These are phyloP conservation scores for Sporormia fimetaria DNA, from an alignment of 495 filamentous ascomycete species.

Conservation along the genomic window DNA sequence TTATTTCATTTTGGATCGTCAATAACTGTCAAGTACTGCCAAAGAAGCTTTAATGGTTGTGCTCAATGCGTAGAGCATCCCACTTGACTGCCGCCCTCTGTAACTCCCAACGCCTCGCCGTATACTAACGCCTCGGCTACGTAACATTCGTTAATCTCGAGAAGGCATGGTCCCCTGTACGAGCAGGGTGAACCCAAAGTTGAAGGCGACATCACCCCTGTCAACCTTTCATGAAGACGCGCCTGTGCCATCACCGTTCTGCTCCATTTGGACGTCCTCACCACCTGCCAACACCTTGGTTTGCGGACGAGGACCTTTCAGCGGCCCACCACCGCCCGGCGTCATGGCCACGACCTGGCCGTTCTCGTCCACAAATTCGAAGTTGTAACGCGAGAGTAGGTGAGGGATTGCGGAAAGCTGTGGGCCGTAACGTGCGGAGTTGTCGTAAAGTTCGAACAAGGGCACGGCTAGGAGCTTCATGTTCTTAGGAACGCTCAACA, in stretches of 20 bases:
- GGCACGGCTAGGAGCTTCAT: constrained; percentile 98
- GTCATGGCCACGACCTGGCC: constrained; percentile 80
- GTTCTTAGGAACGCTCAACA: constrained; percentile 96
- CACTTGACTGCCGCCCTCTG: too few species aligned
- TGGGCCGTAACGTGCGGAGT: constrained; percentile 86
- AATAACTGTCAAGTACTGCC: too few species aligned
- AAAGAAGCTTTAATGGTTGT: too few species aligned
- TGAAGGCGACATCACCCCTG: too few species aligned
- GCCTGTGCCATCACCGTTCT: constrained; percentile 23
- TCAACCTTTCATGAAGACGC: too few species aligned
- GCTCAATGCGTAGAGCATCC: too few species aligned
- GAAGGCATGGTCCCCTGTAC: too few species aligned
- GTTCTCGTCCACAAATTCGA: constrained; percentile 95
- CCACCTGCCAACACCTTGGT: constrained; percentile 69
- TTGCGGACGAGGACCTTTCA: constrained; percentile 43
- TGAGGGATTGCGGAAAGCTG: constrained; percentile 95
- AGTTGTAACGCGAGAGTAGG: constrained; percentile 84
- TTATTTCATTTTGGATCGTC: too few species aligned
- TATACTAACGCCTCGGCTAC: too few species aligned
- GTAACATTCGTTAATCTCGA: too few species aligned
- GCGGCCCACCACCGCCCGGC: constrained; percentile 52
- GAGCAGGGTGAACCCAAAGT: too few species aligned
- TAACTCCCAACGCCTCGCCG: too few species aligned
- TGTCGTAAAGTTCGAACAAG: constrained; percentile 95
- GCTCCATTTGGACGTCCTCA: constrained; percentile 42